Percentiles rank a stretch among this genome's conserved stretches.
Conservation (phyloP, 169 alveolate species). For the Miamiensis avidus region DNA sequence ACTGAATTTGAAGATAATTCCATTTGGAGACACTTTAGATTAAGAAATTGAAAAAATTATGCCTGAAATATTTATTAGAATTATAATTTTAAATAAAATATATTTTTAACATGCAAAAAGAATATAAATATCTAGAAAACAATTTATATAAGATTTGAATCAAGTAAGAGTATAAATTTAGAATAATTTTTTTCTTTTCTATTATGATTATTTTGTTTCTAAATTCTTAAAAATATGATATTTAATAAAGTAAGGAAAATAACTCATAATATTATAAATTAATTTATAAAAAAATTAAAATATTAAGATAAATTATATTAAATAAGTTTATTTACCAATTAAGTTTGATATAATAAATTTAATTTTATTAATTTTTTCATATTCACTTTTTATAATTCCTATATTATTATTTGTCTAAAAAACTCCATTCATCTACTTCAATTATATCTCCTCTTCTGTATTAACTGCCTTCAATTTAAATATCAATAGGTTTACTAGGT, state of each 20-base stretch:
- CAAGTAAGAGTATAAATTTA: no score
- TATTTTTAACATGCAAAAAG: neutral
- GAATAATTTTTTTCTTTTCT: no score
- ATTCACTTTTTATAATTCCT: no score
- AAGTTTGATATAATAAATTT: no score
- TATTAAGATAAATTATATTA: no score
- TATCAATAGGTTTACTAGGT: neutral
- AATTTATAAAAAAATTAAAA: no score
- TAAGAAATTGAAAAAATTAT: neutral
- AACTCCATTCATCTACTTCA: neutral
- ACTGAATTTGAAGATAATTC: slow-evolving; percentile 45
- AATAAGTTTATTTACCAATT: neutral
- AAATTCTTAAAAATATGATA: no score
- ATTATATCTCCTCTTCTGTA: neutral
- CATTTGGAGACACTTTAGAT: slow-evolving; percentile 31
- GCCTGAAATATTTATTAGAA: no score
- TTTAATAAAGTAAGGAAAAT: neutral
- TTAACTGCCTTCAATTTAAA: neutral
- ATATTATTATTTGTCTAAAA: neutral
- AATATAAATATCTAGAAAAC: no score
- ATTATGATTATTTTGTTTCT: no score
- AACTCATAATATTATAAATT: neutral
- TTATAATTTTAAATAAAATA: no score
- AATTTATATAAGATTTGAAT: neutral
- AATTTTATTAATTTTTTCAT: no score